Base-by-base conservation (phyloP, 2,329 filamentous ascomycete species). In the Ceratocystis cacaofunesta region DNA sequence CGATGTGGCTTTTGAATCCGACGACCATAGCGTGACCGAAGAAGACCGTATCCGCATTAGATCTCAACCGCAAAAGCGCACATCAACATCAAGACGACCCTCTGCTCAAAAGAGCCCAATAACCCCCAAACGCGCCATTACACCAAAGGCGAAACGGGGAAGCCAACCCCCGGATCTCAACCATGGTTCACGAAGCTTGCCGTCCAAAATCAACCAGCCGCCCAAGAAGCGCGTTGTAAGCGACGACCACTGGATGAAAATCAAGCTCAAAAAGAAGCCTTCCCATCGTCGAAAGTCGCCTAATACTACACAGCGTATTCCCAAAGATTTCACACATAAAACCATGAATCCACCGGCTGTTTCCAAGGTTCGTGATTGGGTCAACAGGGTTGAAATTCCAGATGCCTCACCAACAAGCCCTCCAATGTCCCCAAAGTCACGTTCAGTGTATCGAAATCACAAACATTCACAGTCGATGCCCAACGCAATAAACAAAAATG, bases 211-310 rank as follows among this genome's bases (percentile, higher is more conserved):
- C 71, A 74, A 84, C 63, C 74, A 79, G 62, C 84, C 89, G 58
- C 92, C 92, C 17, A 91, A 90, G 76, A 96, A 95, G 79, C 85
- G 92, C 69, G 90, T 97, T 64, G 85, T 96, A 68, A 96, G 92
- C 73, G 92, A 97, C 76, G 88, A 89, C 65, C 89, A 96, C 76
- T 97, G 92, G 89, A 84, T 84, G 75, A 86, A 85, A 67, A 74
- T 76, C 73, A 82, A 80, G 68, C 80, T 79, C 67, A 81, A 79
- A 68, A 80, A 78, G 67, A 79, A 74, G 66, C 75, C 79, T 7
- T 73, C 68, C 17, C 61, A 66, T 44, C 65, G 66, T 3, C 72
- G 72, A 57, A 73, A 73, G 62, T 66, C 70, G 4, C 68, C 70
- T 3, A 67, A 63, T 15, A 60, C 66, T 1, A 57, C 63, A 2